Base-by-base conservation (phyloP, 2,329 filamentous ascomycete species). In the Cladobotryum mycophilum region DNA sequence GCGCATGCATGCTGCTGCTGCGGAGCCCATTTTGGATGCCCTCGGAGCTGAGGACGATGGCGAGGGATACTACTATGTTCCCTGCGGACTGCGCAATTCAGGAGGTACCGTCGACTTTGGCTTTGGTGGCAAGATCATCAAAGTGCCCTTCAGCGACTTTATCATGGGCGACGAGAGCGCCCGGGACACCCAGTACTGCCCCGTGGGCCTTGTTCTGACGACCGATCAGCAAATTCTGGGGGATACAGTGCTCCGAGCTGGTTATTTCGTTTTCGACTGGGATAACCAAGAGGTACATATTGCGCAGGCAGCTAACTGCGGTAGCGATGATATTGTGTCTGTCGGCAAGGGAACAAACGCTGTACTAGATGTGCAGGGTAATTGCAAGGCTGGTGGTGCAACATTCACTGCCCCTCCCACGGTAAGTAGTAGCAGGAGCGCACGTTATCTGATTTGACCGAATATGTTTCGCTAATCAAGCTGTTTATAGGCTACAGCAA, bases 181-280 rank as follows among this genome's bases (percentile, higher is more conserved):
- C 22, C 59, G 68, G 12, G 57, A 65, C 43, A 59, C 60, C 13
- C 57, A 58, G 12, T 65, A 59, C 38, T 77, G 75, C 62, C 67
- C 71, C 45, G 64, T 75, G 12, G 75, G 75, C 20, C 59, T 74
- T 1, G 60, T 65, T n/a, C 35, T 64, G 6, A 69, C 67, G 5
- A 62, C 60, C n/a, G 67, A 68, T 35, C 69, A 72, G 61, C 70
- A 73, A 56, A 71, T 74, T 13, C 62, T 74, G 11, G 71, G 71
- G 14, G 70, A 73, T 56, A 66, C 68, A 20, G 67, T 74, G 6
- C 59, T 74, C 35, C 62, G 71, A 0, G 71, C 72, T 0, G 72
- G 71, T 5, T 74, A 74, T 57, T 73, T 74, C 49, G 68, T 74
- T 13, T 74, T 73, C 42, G 71, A 74, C 54, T 73, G 70, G 68